phyloP scores from a whole-genome alignment of 2,329 filamentous ascomycete species.

The Aspergillus puulaauensis region DNA sequence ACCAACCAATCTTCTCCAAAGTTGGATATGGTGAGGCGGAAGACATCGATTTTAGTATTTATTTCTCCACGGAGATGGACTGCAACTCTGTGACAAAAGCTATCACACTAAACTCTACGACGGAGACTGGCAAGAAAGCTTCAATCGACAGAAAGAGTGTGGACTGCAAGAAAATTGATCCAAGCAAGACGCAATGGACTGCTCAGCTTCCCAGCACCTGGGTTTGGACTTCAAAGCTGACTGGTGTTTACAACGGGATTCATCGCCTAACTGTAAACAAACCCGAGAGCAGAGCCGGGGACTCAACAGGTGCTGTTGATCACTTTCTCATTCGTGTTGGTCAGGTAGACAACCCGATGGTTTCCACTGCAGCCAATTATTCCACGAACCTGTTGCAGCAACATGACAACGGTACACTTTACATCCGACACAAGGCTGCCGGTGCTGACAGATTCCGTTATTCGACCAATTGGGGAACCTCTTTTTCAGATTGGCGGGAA shows the following conservation, averaged over 20 bases:
- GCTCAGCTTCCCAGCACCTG: constrained; percentile 57
- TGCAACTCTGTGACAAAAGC: constrained; percentile 55
- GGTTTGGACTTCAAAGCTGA: constrained; percentile 54
- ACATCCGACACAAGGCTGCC: constrained; percentile 58
- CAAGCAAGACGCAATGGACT: constrained; percentile 38
- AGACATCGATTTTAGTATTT: constrained; percentile 52
- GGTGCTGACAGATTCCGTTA: constrained; percentile 65
- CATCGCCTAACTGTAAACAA: constrained; percentile 60
- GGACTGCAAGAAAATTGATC: constrained; percentile 44
- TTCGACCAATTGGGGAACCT: constrained; percentile 60
- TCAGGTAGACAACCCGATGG: constrained; percentile 57
- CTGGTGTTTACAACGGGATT: constrained; percentile 60
- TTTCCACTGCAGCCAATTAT: constrained; percentile 62
- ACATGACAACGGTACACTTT: constrained; percentile 44
- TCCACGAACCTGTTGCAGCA: constrained; percentile 53
- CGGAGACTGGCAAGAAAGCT: constrained; percentile 46
- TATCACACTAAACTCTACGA: constrained; percentile 55
- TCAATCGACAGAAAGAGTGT: constrained; percentile 47
- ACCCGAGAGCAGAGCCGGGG: constrained; percentile 45
- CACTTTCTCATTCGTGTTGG: constrained; percentile 64
- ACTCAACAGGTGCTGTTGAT: constrained; percentile 55
- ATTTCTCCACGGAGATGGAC: constrained; percentile 62
- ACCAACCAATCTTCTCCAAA: constrained; percentile 54
- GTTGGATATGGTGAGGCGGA: constrained; percentile 43
- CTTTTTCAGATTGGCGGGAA: constrained; percentile 58